Conservation (phyloP, 2,329 filamentous ascomycete genomes). For the Neofusicoccum ribis region DNA sequence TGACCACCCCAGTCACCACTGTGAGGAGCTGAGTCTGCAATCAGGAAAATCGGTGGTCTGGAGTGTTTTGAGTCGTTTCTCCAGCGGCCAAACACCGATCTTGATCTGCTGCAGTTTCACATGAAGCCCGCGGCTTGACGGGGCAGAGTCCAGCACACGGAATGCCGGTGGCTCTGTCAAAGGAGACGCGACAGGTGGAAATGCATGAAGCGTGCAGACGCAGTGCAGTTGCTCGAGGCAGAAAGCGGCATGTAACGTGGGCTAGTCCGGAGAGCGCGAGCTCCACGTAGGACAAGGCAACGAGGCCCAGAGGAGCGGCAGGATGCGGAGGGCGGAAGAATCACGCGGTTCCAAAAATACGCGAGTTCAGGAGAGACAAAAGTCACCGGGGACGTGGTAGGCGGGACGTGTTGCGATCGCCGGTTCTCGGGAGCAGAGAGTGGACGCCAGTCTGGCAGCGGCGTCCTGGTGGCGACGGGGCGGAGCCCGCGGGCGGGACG, state of each 20-base stretch:
- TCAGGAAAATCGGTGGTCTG: not conserved
- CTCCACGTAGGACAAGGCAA: not conserved
- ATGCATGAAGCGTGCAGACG: not conserved
- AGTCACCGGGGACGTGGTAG: not conserved
- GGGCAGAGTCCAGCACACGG: not conserved
- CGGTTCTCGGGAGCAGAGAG: not conserved
- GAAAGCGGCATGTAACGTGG: not conserved
- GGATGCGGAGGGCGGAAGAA: not conserved
- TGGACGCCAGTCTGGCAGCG: not conserved
- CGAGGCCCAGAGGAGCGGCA: not conserved
- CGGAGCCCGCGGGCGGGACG: not conserved
- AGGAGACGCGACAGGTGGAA: not conserved
- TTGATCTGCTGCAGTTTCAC: not conserved
- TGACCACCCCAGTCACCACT: not conserved
- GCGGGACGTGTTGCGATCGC: not conserved
- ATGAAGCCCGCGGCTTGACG: not conserved
- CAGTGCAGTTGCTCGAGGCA: not conserved
- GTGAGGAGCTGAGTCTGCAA: not conserved
- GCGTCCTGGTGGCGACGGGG: no score
- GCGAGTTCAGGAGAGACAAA: not conserved
- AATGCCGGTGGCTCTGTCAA: not conserved
- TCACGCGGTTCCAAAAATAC: constrained; percentile 1
- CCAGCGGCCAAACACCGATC: not conserved
- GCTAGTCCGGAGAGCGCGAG: not conserved
- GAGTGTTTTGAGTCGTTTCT: not conserved